Percentiles rank a stretch among this genome's conserved stretches.
Conservation (phyloP, 202 grass and related monocot species). For the Carex arenaria region DNA sequence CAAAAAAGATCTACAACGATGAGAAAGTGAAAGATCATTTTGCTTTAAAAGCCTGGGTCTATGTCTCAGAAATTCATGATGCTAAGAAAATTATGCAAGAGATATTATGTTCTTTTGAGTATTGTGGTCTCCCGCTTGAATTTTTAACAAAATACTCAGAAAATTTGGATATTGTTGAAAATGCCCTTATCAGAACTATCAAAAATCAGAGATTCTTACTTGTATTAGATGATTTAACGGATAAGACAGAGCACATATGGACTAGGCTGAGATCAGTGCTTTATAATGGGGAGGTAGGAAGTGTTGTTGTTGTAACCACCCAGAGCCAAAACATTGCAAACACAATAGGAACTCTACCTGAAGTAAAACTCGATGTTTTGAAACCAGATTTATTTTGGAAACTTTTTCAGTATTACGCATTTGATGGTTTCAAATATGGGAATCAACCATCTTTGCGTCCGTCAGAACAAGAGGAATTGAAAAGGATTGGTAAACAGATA, state of each 20-base stretch:
- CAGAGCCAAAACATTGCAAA: conserved; percentile 18
- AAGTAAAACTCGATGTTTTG: too few relatives aligned
- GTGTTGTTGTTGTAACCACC: conserved; percentile 24
- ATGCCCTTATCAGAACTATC: not conserved
- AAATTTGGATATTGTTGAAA: not conserved
- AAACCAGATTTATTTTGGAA: too few relatives aligned
- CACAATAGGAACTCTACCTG: not conserved
- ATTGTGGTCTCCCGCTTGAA: not conserved
- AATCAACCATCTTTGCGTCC: too few relatives aligned
- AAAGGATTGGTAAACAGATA: too few relatives aligned
- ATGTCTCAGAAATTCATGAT: not conserved
- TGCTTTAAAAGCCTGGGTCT: not conserved
- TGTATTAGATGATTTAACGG: conserved; percentile 34
- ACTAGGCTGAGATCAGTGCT: not conserved
- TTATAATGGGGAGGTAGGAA: not conserved
- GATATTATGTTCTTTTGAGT: not conserved
- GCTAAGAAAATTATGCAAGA: not conserved
- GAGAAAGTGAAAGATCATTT: not conserved
- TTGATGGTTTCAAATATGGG: too few relatives aligned
- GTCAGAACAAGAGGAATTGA: too few relatives aligned
- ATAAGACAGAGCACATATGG: not conserved
- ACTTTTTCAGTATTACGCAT: too few relatives aligned
- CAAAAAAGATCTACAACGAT: too few relatives aligned
- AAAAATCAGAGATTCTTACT: conserved; percentile 24
- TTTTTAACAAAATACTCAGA: too few relatives aligned